Evolutionary conservation across 2,329 filamentous ascomycete genomes (phyloP).

Genomic region (Colletotrichum sp.): DNA sequence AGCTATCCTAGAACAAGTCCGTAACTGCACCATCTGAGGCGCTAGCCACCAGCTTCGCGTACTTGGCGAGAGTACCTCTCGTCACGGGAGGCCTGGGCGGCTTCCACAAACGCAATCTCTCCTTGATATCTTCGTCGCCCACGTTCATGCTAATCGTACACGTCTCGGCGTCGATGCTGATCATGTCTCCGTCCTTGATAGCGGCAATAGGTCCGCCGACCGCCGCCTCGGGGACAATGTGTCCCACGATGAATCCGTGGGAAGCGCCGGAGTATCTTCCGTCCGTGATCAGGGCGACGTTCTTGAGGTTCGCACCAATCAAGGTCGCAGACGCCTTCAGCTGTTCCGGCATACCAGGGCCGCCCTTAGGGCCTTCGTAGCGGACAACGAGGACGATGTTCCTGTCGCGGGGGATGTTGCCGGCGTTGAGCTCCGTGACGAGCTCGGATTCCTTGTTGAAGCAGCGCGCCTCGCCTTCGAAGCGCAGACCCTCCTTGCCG

Average conservation of each 20-base stretch:
- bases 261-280: constrained; percentile 87
- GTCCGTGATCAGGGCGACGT: constrained; percentile 91
- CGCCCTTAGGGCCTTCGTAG: constrained; percentile 94
- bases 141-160: constrained; percentile 72
- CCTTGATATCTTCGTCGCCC: constrained; percentile 73
- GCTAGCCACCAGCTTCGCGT: constrained; percentile 85
- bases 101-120: constrained; percentile 70
- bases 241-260: constrained; percentile 93
- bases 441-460: constrained; percentile 87
- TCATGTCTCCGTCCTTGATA: constrained; percentile 78
- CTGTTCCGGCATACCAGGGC: constrained; percentile 96
- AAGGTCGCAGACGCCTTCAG: constrained; percentile 87
- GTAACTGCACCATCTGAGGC: constrained; percentile 92
- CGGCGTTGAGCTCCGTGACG: constrained; percentile 75
- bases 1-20: constrained; percentile 48
- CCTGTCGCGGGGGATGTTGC: constrained; percentile 62
- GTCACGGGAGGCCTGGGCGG: constrained; percentile 75
- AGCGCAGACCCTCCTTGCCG: constrained; percentile 86
- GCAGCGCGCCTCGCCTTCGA: constrained; percentile 80
- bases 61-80: constrained; percentile 88
- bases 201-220: constrained; percentile 88
- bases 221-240: constrained; percentile 89
- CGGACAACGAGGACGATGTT: constrained; percentile 90
- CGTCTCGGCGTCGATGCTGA: constrained; percentile 84
- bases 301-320: constrained; percentile 88